A percentile compares a stretch with the other conserved stretches of the same genome.
Evolutionary conservation across 2,329 filamentous ascomycete species (phyloP).

Genomic region (Trichoderma lentiforme): DNA sequence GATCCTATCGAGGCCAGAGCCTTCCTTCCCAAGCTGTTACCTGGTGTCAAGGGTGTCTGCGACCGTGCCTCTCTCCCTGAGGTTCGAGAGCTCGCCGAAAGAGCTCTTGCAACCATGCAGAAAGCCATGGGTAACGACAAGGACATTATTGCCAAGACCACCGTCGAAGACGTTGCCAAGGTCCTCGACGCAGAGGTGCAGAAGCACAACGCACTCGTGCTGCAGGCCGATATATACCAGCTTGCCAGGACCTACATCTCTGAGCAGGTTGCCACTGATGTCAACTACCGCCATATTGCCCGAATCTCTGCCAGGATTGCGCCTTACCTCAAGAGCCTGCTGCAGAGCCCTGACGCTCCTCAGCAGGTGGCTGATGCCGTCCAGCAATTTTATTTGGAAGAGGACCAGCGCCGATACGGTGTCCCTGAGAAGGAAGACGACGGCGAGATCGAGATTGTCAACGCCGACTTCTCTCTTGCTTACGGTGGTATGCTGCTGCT

Average conservation of each 20-base stretch:
- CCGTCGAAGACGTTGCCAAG: constrained; percentile 69
- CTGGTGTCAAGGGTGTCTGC: constrained; percentile 85
- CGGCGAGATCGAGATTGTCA: constrained; percentile 93
- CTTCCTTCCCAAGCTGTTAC: constrained; percentile 91
- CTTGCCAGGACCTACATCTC: constrained; percentile 70
- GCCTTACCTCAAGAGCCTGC: constrained; percentile 72
- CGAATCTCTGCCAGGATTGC: constrained; percentile 67
- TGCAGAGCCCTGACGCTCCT: constrained; percentile 57
- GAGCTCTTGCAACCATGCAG: constrained; percentile 82
- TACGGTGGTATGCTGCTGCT: constrained; percentile 97
- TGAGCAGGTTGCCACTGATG: constrained; percentile 81
- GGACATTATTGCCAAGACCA: constrained; percentile 63
- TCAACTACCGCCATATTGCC: constrained; percentile 74
- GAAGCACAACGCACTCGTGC: constrained; percentile 60
- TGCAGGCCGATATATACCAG: constrained; percentile 61
- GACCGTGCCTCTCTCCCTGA: constrained; percentile 90
- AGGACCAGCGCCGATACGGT: constrained; percentile 85
- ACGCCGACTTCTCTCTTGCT: constrained; percentile 93
- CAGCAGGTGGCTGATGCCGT: constrained; percentile 68
- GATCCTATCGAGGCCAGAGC: constrained; percentile 89
- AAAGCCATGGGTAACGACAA: constrained; percentile 82
- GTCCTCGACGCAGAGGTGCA: constrained; percentile 74
- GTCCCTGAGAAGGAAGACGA: constrained; percentile 83
- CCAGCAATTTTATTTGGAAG: constrained; percentile 73
- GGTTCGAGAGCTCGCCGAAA: constrained; percentile 82